Conservation (phyloP, 2,329 filamentous ascomycete genomes). For the Colletotrichum orchidophilum region DNA sequence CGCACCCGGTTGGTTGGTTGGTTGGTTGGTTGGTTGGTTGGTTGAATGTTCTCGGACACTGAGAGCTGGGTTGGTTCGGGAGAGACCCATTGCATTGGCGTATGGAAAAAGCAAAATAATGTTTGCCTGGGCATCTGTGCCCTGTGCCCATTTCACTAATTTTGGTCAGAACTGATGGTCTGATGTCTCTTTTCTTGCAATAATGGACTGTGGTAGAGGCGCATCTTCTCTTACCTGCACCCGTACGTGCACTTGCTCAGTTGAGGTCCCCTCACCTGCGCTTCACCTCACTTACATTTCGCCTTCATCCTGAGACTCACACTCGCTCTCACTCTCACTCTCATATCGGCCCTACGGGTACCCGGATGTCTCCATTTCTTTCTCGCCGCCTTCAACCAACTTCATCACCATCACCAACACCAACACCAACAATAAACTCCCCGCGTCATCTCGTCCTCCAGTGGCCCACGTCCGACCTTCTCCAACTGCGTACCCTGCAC, state of each 20-base stretch:
- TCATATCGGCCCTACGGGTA: background rate
- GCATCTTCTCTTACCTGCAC: background rate
- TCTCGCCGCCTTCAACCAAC: background rate
- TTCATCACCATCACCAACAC: background rate
- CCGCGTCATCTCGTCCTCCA: background rate
- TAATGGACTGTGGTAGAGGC: background rate
- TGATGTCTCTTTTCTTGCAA: background rate
- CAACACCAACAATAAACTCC: background rate
- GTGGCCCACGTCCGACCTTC: background rate
- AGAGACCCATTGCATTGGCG: background rate
- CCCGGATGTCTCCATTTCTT: background rate
- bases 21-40: background rate
- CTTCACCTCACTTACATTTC: background rate
- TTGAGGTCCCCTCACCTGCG: background rate
- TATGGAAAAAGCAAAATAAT: background rate
- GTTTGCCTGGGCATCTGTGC: background rate
- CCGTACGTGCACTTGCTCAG: background rate
- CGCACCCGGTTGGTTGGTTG: background rate
- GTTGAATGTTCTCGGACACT: background rate
- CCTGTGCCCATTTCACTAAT: background rate
- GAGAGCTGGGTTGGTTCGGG: background rate
- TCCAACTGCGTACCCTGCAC: background rate
- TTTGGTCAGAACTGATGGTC: background rate
- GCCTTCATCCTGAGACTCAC: background rate
- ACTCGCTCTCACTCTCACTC: background rate